Percentiles rank a stretch among this genome's conserved stretches.
These are phyloP conservation scores for Senna tora DNA, from an alignment of 306 rosid species.

Conservation along the genomic window DNA sequence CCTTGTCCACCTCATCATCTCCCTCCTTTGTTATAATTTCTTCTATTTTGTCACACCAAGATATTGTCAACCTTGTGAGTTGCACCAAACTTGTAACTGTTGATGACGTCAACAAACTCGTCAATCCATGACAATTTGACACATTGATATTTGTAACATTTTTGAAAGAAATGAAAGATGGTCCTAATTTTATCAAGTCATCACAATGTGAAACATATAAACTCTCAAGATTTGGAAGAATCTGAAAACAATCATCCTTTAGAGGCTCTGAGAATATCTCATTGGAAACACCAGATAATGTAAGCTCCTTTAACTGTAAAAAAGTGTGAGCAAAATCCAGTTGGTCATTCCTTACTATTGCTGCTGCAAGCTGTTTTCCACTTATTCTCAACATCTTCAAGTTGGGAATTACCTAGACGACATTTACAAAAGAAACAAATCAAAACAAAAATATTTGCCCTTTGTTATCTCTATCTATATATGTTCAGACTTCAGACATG, in stretches of 20 bases:
- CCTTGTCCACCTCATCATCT: background rate
- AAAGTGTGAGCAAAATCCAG: background rate
- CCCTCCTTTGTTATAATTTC: background rate
- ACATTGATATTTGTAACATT: background rate
- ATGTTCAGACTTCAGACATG: too few species aligned
- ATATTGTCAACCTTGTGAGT: background rate
- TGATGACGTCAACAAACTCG: background rate
- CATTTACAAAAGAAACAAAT: background rate
- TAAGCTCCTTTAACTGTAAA: background rate
- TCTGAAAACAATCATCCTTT: background rate
- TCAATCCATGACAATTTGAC: rapidly evolving
- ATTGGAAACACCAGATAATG: rapidly evolving
- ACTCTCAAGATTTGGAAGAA: background rate
- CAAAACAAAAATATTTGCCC: background rate
- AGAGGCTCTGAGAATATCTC: background rate
- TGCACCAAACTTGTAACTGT: background rate
- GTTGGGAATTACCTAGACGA: background rate
- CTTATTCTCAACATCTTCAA: background rate
- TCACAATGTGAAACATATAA: too few species aligned
- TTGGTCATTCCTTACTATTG: background rate
- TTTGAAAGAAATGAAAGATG: background rate
- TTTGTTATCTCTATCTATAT: too few species aligned
- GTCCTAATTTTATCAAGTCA: background rate
- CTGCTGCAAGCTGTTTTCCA: background rate
- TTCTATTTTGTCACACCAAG: rapidly evolving